These are phyloP conservation scores for Brettanomyces bruxellensis DNA, from an alignment of 805 yeast genomes.

Conservation along the genomic window DNA sequence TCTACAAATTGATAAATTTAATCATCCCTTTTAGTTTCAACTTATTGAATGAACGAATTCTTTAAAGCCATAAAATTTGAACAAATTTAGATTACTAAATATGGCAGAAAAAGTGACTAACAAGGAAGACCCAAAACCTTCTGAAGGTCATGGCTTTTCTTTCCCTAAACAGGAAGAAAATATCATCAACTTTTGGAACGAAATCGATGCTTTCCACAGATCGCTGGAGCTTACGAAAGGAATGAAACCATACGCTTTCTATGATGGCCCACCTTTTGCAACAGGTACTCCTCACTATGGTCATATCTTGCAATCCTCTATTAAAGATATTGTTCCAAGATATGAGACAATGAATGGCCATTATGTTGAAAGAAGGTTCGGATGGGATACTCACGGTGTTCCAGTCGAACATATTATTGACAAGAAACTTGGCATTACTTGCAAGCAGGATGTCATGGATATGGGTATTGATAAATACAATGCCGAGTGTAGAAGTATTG, in stretches of 20 bases:
- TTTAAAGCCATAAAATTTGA: no score
- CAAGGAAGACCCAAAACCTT: no score
- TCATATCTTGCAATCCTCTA: slow-evolving; percentile 92
- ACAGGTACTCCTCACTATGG: slow-evolving; percentile 99
- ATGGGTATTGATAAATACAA: slow-evolving; percentile 94
- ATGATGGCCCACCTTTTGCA: slow-evolving; percentile 99
- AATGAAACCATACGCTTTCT: slow-evolving; percentile 82
- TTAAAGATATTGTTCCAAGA: slow-evolving; percentile 94
- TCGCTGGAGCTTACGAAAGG: slow-evolving; percentile 77
- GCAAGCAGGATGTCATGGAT: slow-evolving; percentile 89
- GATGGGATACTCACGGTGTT: slow-evolving; percentile 99
- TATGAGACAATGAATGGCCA: slow-evolving; percentile 97
- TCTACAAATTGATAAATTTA: no score
- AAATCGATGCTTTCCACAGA: slow-evolving; percentile 88
- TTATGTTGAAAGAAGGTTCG: slow-evolving; percentile 94
- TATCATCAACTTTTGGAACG: slow-evolving; percentile 74
- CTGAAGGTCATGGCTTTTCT: slow-evolving; percentile 33
- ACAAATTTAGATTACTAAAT: no score
- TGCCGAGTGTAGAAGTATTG: slow-evolving; percentile 91
- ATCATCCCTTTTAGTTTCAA: no score
- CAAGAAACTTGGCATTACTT: slow-evolving; percentile 88
- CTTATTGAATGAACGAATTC: no score
- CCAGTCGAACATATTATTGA: slow-evolving; percentile 99
- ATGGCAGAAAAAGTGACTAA: no score
- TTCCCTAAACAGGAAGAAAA: slow-evolving; percentile 89